Evolutionary conservation across 176 grass and related monocot genomes (phyloP), one percentile per base, ranked within the genome.

Genomic region (Canna indica): DNA sequence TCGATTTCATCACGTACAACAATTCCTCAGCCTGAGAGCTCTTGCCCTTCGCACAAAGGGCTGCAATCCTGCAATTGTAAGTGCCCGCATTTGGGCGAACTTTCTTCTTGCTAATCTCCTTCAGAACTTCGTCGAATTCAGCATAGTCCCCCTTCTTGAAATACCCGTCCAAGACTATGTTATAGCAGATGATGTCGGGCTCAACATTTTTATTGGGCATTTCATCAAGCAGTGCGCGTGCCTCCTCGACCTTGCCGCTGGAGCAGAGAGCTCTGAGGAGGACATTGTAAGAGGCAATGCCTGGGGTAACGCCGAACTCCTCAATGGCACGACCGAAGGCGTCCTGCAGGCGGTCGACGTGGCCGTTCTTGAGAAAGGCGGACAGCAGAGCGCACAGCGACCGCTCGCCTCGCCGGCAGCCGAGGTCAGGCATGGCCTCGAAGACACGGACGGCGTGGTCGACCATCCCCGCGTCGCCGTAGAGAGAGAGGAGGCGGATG

Each of bases 151-250:
- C 75, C 10, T 68, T 36, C 30, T 71, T 88, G 38, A 84, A 73
- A 72, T 82, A 91, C 14, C 80, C 88, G 27, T 73, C 88, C 50
- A 96, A 84, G 53, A 96, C 59, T 79, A 85, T 81, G 25, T 96
- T 91, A 76, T 84, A 95, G n/a, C 85, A 88, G 44, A 91, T 71
- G 20, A 96, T 86, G 81, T 91, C 80, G 2, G 87, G 87, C 28
- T 75, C 44, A 5, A 90, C 1, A 17, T 58, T 74, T 12, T 74
- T 79, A 33, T 57, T 70, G 1, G 79, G 64, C 88, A 91, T 91
- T 88, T 81, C 73, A 73, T 86, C 91, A 48, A 95, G 84, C 87
- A 82, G 13, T 0, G 15, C 24, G 33, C 73, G 81, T 0, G 91
- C 91, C 35, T 78, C 65, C 0, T 64, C 25, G 3, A 88, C 27